These are phyloP conservation scores for Hyphodiscus sp. DNA, from an alignment of 2,329 filamentous ascomycete species.

Conservation along the genomic window DNA sequence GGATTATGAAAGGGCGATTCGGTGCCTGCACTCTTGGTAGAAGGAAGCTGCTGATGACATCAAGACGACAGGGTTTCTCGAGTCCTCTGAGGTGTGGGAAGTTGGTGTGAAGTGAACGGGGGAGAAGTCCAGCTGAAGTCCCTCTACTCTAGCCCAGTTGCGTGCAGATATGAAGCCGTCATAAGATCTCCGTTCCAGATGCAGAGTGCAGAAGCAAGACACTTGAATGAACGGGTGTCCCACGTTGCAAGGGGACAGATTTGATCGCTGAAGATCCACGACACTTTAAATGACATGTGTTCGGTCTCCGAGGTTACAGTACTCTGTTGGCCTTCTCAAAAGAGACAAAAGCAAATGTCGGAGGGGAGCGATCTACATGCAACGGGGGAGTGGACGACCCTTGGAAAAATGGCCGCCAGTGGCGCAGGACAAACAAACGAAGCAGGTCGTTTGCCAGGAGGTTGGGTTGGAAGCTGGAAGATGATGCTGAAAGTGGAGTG, in stretches of 20 bases:
- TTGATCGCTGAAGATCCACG: background rate
- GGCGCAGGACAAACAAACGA: background rate
- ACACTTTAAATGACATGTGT: background rate
- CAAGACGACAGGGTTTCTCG: slow-evolving; percentile 18
- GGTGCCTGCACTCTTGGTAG: slow-evolving; percentile 23
- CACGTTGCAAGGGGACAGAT: background rate
- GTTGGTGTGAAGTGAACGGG: background rate
- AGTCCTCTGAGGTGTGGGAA: background rate
- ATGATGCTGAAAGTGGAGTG: background rate
- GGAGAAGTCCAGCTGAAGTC: slow-evolving; percentile 3
- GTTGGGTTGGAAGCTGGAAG: background rate
- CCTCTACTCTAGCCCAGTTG: no score
- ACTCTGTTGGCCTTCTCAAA: background rate
- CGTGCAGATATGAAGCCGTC: background rate
- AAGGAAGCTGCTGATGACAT: slow-evolving; percentile 2
- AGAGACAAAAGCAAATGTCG: background rate
- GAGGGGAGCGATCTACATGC: slow-evolving; percentile 14
- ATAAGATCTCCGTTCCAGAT: background rate
- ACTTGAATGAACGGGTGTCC: background rate
- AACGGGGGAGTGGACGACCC: background rate
- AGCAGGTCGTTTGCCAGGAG: background rate
- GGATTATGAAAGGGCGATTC: slow-evolving; percentile 15
- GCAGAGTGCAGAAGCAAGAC: slow-evolving; percentile 5
- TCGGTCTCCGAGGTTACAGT: background rate
- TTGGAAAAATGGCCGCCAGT: slow-evolving; percentile 2